Evolutionary conservation across 352 stramenopile genomes (phyloP).

Genomic region (Pythium volutum): DNA sequence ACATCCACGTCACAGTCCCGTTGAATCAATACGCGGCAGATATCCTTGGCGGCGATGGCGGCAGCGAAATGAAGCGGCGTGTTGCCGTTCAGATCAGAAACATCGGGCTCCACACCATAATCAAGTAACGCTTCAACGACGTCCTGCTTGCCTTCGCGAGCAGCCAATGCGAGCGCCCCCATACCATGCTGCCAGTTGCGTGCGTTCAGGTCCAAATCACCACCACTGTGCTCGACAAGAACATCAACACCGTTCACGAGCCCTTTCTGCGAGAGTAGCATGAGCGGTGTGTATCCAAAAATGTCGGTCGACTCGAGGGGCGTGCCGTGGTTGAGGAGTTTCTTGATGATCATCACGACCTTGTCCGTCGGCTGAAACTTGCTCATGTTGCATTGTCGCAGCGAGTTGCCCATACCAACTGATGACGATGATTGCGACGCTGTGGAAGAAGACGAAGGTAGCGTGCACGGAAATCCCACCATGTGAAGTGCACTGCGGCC

Average conservation of each 20-base stretch:
- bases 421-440: neutral
- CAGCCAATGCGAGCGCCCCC: constrained; percentile 68
- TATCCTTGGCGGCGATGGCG: constrained; percentile 49
- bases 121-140: constrained; percentile 83
- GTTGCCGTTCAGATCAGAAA: constrained; percentile 62
- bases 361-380: constrained; percentile 50
- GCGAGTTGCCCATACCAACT: constrained; percentile 16
- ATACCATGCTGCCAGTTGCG: constrained; percentile 83
- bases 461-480: constrained; percentile 61
- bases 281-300: constrained; percentile 80
- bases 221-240: constrained; percentile 61
- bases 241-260: constrained; percentile 70
- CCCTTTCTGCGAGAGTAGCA: constrained; percentile 73
- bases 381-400: constrained; percentile 21
- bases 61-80: constrained; percentile 81
- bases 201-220: constrained; percentile 66
- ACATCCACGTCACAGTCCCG: constrained; percentile 65
- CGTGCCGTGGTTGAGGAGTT: constrained; percentile 71
- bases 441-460: constrained; percentile 37
- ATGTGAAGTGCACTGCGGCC: constrained; percentile 77
- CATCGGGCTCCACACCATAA: constrained; percentile 69
- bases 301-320: constrained; percentile 67
- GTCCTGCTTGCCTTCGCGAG: constrained; percentile 56
- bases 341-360: constrained; percentile 78
- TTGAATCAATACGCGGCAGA: constrained; percentile 72